Evolutionary conservation across 768 basidiomycete genomes (phyloP).

Genomic region (Lepiota venenata): DNA sequence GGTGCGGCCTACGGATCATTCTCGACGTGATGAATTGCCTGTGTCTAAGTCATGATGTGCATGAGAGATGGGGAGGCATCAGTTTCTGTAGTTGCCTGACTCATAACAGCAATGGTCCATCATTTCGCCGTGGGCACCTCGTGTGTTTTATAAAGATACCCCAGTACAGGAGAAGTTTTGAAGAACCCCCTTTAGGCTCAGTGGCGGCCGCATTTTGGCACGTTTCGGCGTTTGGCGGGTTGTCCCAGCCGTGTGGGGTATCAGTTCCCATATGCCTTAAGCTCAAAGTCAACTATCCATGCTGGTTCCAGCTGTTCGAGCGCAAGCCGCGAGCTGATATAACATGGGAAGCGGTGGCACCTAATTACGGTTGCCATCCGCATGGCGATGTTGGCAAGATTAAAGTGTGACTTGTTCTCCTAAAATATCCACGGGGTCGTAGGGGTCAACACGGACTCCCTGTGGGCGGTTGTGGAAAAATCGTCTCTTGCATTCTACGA

Average conservation of each 20-base stretch:
- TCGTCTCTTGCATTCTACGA: background rate
- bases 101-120: conserved; percentile 4
- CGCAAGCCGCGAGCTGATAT: background rate
- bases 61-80: conserved; percentile 10
- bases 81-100: conserved; percentile 5
- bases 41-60: conserved; percentile 1
- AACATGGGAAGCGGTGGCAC: conserved; percentile 8
- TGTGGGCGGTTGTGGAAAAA: conserved; percentile 4
- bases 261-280: background rate
- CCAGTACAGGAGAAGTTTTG: background rate
- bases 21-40: conserved; percentile 5
- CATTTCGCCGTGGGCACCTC: conserved; percentile 12
- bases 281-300: background rate
- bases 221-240: conserved; percentile 1
- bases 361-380: conserved; percentile 13
- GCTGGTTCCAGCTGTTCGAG: conserved; percentile 1
- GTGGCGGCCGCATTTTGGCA: conserved; percentile 2
- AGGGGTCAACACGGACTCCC: conserved; percentile 9
- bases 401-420: conserved; percentile 14
- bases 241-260: background rate
- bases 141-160: conserved; percentile 6
- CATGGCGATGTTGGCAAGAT: conserved; percentile 12
- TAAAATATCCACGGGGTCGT: conserved; percentile 12
- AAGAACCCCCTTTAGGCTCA: conserved; percentile 4
- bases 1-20: conserved; percentile 4